Evolutionary conservation across 1,284 basidiomycete genomes (phyloP).

Genomic region (Boletus mariae): DNA sequence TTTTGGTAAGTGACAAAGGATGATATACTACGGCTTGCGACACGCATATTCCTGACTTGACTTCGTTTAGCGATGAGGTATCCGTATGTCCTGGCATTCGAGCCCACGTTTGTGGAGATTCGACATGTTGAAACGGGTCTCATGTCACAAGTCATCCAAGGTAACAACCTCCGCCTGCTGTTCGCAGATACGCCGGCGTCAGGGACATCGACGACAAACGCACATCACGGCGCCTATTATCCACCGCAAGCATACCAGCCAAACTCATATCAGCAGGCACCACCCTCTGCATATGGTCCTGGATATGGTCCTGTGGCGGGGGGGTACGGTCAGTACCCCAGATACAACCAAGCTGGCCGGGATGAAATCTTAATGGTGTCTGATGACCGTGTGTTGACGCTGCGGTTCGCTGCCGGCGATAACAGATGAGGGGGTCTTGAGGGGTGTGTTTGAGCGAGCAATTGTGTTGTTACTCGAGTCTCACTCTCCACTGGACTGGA

Average conservation of each 20-base stretch:
- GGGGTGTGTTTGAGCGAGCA: background rate
- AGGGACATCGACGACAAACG: conserved; percentile 47
- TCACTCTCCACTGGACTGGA: conserved; percentile 18
- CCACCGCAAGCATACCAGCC: conserved; percentile 30
- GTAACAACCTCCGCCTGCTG: conserved; percentile 82
- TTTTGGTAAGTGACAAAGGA: conserved; percentile 66
- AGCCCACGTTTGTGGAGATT: conserved; percentile 95
- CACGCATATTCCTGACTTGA: conserved; percentile 6
- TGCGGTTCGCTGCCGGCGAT: conserved; percentile 38
- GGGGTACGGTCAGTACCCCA: conserved; percentile 38
- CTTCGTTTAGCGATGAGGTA: conserved; percentile 78
- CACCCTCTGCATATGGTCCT: conserved; percentile 30
- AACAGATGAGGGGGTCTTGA: conserved; percentile 9
- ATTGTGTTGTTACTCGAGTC: conserved; percentile 12
- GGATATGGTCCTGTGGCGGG: conserved; percentile 40
- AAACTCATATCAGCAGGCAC: conserved; percentile 36
- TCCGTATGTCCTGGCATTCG: conserved; percentile 96
- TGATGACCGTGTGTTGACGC: conserved; percentile 71
- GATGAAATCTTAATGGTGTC: conserved; percentile 81
- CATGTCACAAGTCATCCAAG: conserved; percentile 94
- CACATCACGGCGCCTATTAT: conserved; percentile 34
- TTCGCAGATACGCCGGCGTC: conserved; percentile 95
- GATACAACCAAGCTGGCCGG: conserved; percentile 50
- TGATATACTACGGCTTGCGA: background rate
- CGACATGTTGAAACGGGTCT: conserved; percentile 92